phyloP scores from a whole-genome alignment of 306 rosid species.

The barrel medic (Medicago truncatula) region MtrunA17r5.0-ANR NC_053048.1:42357501-42358000 shows the following conservation, averaged over 20 bases:
- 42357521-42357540: no score
- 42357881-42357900: constrained; percentile 3
- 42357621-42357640: no score
- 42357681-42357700: neutral
- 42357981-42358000: constrained; percentile 10
- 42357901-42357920: constrained; percentile 43
- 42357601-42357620: no score
- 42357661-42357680: neutral
- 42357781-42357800: constrained; percentile 42
- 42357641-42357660: no score
- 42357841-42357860: constrained; percentile 39
- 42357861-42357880: neutral
- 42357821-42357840: constrained; percentile 43
- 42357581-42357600: no score
- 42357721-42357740: constrained; percentile 43
- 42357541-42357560: no score
- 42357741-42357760: constrained; percentile 50
- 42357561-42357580: no score
- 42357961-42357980: constrained; percentile 8
- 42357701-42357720: constrained; percentile 42
- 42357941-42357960: neutral
- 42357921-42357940: constrained; percentile 33
- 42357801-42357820: constrained; percentile 48
- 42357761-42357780: constrained; percentile 51
- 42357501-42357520: no score